A percentile compares a stretch with the other conserved stretches of the same genome.
phyloP scores from a whole-genome alignment of 2,329 filamentous ascomycete species.

The Didymosphaeria variabile region DNA sequence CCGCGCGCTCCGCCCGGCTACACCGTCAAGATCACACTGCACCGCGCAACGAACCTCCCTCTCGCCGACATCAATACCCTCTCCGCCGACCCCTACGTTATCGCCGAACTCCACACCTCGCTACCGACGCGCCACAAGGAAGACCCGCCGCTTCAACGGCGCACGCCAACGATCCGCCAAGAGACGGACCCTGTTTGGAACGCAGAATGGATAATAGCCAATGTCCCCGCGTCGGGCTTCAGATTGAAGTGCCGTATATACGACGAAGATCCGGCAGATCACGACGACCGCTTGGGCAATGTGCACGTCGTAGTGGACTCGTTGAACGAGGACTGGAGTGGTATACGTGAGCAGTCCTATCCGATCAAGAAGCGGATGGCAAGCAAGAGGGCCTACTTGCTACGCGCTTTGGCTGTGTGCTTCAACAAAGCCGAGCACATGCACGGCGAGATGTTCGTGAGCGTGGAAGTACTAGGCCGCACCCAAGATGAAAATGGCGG shows the following conservation, averaged over 20 bases:
- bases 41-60: constrained; percentile 81
- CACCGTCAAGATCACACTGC: constrained; percentile 85
- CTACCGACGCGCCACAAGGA: constrained; percentile 84
- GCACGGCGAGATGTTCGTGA: constrained; percentile 75
- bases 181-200: constrained; percentile 83
- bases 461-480: constrained; percentile 78
- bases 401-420: constrained; percentile 73
- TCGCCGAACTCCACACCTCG: constrained; percentile 76
- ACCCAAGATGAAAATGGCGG: constrained; percentile 72
- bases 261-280: constrained; percentile 87
- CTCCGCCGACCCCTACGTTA: constrained; percentile 84
- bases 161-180: constrained; percentile 78
- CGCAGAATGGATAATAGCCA: constrained; percentile 85
- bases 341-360: constrained; percentile 71
- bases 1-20: constrained; percentile 79
- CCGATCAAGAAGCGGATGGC: constrained; percentile 83
- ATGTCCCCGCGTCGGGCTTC: constrained; percentile 83
- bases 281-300: constrained; percentile 88
- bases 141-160: constrained; percentile 76
- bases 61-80: constrained; percentile 79
- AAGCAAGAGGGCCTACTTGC: constrained; percentile 84
- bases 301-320: constrained; percentile 73
- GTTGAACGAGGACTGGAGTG: constrained; percentile 72
- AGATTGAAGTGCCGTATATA: constrained; percentile 85
- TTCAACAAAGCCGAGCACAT: constrained; percentile 71